Base-by-base conservation (phyloP, 805 yeast genomes). In the Kazachstania psychrophila region DNA sequence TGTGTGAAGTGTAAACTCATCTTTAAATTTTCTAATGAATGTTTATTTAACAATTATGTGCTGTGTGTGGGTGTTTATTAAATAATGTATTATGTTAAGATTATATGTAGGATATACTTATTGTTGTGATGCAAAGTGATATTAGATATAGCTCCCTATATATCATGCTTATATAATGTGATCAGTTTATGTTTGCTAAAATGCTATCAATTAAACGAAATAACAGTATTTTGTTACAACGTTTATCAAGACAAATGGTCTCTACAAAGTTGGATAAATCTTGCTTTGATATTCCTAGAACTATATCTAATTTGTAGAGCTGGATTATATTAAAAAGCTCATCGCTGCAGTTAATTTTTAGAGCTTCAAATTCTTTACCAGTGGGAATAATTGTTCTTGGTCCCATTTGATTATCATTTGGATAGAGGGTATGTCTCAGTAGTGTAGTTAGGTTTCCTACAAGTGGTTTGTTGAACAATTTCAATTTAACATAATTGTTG, bases 391-490 rank as follows among this genome's bases (percentile, higher is more conserved):
- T 47, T 16, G 69, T 48, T 4, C 70, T 61, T 3, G 72, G 70
- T 0, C 77, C 77, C 69, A 73, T 64, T n/a, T 51, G 50, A 12
- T 65, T 69, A 47, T 72, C 74, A 18, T 52, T 54, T 2, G 77
- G 76, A 40, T 72, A 38, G 2, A 38, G n/a, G 11, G 29, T 23
- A 9, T 18, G 23, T 20, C 35, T 16, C 10, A 28, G n/a, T 15
- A 20, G 14, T 26, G 18, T 36, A 7, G 24, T 6, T 5, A 26
- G 12, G 5, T 25, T 23, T 1, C 28, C 25, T 4, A 25, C 15
- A 1, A 23, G 7, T 1, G 13, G 10, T 7, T 22, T 22, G n/a
- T 29, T 27, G 7, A 28, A 72, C n/a, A 72, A 43, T 22, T 56
- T 49, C 22, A 54, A 51, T 36, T 76, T 51, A 2, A 62, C 19